Evolutionary conservation across 176 grass and related monocot species (phyloP), one percentile per base, ranked within the genome.

Genomic region (Bothriochloa decipiens): DNA sequence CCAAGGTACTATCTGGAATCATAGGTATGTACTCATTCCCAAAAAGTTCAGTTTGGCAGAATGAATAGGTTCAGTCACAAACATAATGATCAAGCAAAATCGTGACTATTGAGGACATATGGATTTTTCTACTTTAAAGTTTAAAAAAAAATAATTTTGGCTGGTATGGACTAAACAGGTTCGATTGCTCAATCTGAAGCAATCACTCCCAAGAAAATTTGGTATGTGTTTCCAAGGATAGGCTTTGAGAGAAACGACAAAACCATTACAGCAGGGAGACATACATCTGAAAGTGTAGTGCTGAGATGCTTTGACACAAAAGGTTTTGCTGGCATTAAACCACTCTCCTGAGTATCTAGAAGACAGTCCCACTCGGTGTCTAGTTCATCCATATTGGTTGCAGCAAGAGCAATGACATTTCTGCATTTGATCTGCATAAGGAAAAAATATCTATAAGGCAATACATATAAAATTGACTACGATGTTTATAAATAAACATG

Each of bases 401-500:
- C 93, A 75, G 91, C 83, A 78, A 99, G 86, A 85, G 91, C 85
- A 43, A 92, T 87, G 49, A 91, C 91, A 92, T 99, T 99, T 87
- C 86, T 88, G 88, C 96, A 99, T 90, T 99, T 99, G 67, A 99
- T 94, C 96, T 99, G 91, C 84, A 91, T 72, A 87, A 62, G 50
- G 70, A 2, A 69, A 86, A 61, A 52, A 84, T 43, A 72, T 85
- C 39, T 27, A 57, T 33, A 58, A 74, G 22, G 28, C 14, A 68
- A 68, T 39, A 63, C 29, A 90, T 74, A 90, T 9, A 3, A 28
- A 65, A 35, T 15, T 26, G 16, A 29, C 40, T 76, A 40, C 33
- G 43, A 79, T 73, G 26, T 65, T 72, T 20, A 8, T 23, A 62
- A 47, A 50, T 50, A 68, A 6, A 2, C 45, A 84, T 28, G 65